Conservation (phyloP, 805 yeast species). For the Nematodospora valgi region DNA sequence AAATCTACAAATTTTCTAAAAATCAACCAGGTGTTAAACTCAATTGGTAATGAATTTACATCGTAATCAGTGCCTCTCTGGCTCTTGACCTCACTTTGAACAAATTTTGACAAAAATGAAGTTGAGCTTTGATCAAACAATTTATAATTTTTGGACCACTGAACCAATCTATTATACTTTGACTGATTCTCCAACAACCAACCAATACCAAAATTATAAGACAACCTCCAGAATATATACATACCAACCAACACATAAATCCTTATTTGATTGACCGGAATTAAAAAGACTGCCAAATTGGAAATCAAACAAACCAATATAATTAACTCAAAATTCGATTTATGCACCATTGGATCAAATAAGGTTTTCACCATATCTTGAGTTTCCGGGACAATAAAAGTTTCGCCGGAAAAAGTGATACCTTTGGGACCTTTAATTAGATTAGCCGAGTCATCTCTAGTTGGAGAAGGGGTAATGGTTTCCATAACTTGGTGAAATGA, state of each 20-base stretch:
- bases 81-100: slow-evolving; percentile 28
- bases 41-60: slow-evolving; percentile 49
- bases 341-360: slow-evolving; percentile 70
- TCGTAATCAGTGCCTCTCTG: slow-evolving; percentile 37
- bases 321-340: slow-evolving; percentile 61
- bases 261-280: slow-evolving; percentile 20
- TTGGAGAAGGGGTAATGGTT: too few species aligned
- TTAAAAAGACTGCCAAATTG: slow-evolving; percentile 29
- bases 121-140: slow-evolving; percentile 23
- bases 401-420: slow-evolving; percentile 41
- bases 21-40: slow-evolving; percentile 78
- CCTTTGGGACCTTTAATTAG: slow-evolving; percentile 43
- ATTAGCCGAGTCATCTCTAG: too few species aligned
- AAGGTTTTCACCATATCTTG: slow-evolving; percentile 82
- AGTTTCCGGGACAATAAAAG: slow-evolving; percentile 57
- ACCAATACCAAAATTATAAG: slow-evolving; percentile 82
- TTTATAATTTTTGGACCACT: slow-evolving; percentile 41
- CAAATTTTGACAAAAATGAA: slow-evolving; percentile 36
- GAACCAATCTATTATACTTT: slow-evolving; percentile 49
- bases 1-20: slow-evolving; percentile 78
- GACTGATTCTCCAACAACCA: slow-evolving; percentile 64
- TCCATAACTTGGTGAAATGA: too few species aligned
- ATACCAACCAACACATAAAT: slow-evolving; percentile 45
- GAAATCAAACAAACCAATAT: slow-evolving; percentile 44
- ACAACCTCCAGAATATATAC: slow-evolving; percentile 70